phyloP scores from a whole-genome alignment of 192 early-diverging fungal species.

The Lunasporangiospora selenospora region DNA sequence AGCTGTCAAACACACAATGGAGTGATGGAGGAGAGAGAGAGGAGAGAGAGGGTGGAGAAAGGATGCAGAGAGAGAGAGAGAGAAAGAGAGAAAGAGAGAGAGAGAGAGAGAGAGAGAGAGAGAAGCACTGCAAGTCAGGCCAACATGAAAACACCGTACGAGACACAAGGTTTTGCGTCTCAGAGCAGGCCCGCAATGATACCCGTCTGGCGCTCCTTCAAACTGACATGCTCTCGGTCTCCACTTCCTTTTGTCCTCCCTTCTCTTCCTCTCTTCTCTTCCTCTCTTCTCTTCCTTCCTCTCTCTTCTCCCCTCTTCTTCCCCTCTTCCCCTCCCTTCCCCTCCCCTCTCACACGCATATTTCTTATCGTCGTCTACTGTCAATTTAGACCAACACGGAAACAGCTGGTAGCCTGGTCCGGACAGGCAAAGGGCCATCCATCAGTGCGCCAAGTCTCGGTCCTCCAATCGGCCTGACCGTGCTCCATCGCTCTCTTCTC shows the following conservation, averaged over 20 bases:
- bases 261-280: neutral
- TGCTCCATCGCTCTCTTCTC: no score
- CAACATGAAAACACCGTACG: neutral
- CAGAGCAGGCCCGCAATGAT: no score
- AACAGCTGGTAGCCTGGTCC: constrained; percentile 13
- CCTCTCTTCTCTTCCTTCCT: neutral
- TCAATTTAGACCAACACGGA: neutral
- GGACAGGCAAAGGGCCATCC: constrained; percentile 16
- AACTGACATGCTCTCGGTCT: no score
- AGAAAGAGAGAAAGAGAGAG: neutral
- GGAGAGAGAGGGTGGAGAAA: neutral
- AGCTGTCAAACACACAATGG: no score
- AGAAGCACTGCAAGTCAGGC: neutral
- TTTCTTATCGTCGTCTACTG: neutral
- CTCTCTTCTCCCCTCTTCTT: neutral
- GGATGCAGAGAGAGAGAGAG: neutral
- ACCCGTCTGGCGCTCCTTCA: no score
- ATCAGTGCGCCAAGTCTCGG: no score
- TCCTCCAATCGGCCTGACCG: no score
- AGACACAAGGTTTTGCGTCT: no score
- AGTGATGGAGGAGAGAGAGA: neutral
- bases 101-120: neutral
- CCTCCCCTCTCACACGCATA: neutral
- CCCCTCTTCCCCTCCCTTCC: neutral
- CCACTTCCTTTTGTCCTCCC: neutral